Base-by-base conservation (phyloP, 371 early-diverging fungal species). In the Lichtheimia hyalospora region DNA sequence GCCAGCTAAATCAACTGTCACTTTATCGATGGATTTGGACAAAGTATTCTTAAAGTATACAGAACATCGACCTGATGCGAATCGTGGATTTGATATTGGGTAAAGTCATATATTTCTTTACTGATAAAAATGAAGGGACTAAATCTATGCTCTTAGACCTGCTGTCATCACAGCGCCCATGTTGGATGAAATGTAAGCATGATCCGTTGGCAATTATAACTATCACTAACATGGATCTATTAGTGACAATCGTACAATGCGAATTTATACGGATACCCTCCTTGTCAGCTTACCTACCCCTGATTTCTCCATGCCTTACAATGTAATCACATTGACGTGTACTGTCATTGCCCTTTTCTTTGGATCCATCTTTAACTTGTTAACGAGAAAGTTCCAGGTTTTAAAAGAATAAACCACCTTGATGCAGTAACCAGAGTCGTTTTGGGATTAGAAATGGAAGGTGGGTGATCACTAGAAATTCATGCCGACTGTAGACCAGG, bases 261-360 rank as follows among this genome's bases (percentile, higher is more conserved):
- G 91, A 18, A 65, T 93, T 10, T 95, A 92, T 64, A 94, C 96
- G 1, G 92, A 94, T 61, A 85, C 89, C 5, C 62, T 96, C 10
- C 76, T 96, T 46, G 84, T 96, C 34, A 89, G 87, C 46, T 80
- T 96, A 51, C 96, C 97, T 5, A 93, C 95, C 10, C 97, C 99
- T 2, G 99, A 98, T 60, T 98, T 98, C 61, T 90, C 90, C 56
- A 98, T 98, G 99, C 97, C 97, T 0, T 98, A 97, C 74, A 98
- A 98, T 75, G 98, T 97, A 49, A 95, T 97, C 56, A 96, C 98
- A 0, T 79, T 97, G 69, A 94, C 97, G 1, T 96, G 94, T 63
- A 98, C 99, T 0, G 86, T 96, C 21, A 84, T 97, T 66, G 96
- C 96, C 0, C 74, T 97, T 41, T 96, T 91, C 75, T 98, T 96